Conservation (phyloP, 2,329 filamentous ascomycete genomes). For the Neofusicoccum parvum region DNA sequence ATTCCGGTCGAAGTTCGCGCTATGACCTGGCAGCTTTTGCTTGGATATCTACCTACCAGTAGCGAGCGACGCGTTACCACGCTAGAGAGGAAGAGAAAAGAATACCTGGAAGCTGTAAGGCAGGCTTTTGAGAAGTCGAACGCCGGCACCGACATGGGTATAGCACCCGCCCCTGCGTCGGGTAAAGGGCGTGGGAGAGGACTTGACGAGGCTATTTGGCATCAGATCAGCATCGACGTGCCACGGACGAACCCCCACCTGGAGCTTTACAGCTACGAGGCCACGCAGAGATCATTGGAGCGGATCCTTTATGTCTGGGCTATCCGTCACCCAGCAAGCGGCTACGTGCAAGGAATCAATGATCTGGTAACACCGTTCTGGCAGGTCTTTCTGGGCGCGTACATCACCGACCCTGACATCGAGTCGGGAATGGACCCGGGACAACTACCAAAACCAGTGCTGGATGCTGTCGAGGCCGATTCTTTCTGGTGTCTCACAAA, state of each 20-base stretch:
- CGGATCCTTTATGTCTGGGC: constrained; percentile 97
- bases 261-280: constrained; percentile 92
- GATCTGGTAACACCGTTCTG: constrained; percentile 97
- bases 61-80: constrained; percentile 89
- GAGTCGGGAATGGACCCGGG: constrained; percentile 96
- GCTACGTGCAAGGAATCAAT: constrained; percentile 98
- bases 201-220: constrained; percentile 96
- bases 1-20: constrained; percentile 92
- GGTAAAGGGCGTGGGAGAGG: constrained; percentile 69
- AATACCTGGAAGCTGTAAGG: constrained; percentile 89
- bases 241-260: constrained; percentile 95
- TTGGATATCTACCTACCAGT: constrained; percentile 95
- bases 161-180: constrained; percentile 34
- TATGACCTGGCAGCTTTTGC: constrained; percentile 97
- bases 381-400: constrained; percentile 93
- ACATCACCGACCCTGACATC: constrained; percentile 91
- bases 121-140: constrained; percentile 67
- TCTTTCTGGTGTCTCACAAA: constrained; percentile 99
- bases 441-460: constrained; percentile 82
- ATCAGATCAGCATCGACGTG: constrained; percentile 98
- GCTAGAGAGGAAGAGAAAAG: constrained; percentile 90
- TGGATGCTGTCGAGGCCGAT: constrained; percentile 96
- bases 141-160: constrained; percentile 47
- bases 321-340: constrained; percentile 93
- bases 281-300: constrained; percentile 90